These are phyloP conservation scores for Erythrophleum fordii DNA, from an alignment of 306 rosid species.

Conservation along the genomic window DNA sequence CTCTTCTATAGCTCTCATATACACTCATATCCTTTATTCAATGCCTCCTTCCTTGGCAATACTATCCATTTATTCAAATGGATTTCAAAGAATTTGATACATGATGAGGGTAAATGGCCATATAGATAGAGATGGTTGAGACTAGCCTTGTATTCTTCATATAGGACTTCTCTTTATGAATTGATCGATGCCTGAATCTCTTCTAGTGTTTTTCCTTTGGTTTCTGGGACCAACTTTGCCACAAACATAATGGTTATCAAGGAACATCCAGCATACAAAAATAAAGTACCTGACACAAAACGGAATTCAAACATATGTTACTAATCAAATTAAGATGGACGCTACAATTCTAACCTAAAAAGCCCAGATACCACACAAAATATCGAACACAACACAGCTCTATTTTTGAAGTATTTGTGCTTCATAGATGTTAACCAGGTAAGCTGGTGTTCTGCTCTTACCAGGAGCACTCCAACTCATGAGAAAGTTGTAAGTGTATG, in stretches of 20 bases:
- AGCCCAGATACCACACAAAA: too few relatives aligned
- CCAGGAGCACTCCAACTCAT: conserved; percentile 84
- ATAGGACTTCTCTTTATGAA: conserved; percentile 34
- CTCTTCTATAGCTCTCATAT: neutral
- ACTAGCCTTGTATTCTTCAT: too few relatives aligned
- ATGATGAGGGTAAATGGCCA: neutral
- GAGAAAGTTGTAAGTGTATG: conserved; percentile 81
- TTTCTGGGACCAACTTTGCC: conserved; percentile 80
- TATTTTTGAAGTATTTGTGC: neutral
- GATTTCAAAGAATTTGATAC: conserved; percentile 27
- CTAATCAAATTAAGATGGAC: too few relatives aligned
- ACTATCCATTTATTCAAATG: conserved; percentile 1
- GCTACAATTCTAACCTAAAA: too few relatives aligned
- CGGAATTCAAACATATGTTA: conserved; percentile 12
- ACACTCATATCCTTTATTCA: neutral
- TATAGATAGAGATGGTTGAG: too few relatives aligned
- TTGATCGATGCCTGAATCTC: conserved; percentile 76
- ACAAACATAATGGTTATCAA: conserved; percentile 72
- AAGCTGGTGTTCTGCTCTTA: conserved; percentile 29
- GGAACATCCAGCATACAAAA: conserved; percentile 69
- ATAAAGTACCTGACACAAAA: conserved; percentile 67
- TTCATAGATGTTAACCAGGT: neutral
- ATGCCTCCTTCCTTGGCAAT: neutral
- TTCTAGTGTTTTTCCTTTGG: conserved; percentile 93
- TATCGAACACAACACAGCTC: neutral